These are phyloP conservation scores for Sequoia sempervirens DNA, from an alignment of 75 land plant species.

Conservation along the genomic window DNA sequence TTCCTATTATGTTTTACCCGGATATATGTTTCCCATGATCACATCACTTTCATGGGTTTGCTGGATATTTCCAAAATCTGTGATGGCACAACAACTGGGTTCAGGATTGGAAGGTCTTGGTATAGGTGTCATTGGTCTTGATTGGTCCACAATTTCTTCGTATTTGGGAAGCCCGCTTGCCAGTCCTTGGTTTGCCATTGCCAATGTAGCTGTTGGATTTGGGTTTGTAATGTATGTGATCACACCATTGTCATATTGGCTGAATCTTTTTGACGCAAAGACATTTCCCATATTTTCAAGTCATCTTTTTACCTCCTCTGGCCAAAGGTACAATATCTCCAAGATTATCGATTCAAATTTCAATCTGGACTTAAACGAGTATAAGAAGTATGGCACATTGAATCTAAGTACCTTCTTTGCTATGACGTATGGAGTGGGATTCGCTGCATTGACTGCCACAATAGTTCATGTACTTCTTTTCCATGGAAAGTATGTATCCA, in stretches of 20 bases:
- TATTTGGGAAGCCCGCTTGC: conserved; percentile 67
- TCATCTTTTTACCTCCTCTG: conserved; percentile 24
- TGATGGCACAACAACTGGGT: conserved; percentile 55
- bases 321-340: conserved; percentile 27
- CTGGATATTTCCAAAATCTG: conserved; percentile 40
- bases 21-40: conserved; percentile 46
- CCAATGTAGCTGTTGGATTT: conserved; percentile 44
- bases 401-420: conserved; percentile 54
- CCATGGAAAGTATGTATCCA: conserved; percentile 40
- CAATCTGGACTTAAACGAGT: conserved; percentile 30
- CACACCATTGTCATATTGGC: conserved; percentile 41
- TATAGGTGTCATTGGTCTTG: conserved; percentile 37
- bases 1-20: conserved; percentile 51
- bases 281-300: conserved; percentile 49
- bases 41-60: conserved; percentile 58
- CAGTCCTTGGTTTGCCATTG: conserved; percentile 54
- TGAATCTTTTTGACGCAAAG: conserved; percentile 44
- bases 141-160: conserved; percentile 50
- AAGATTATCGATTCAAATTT: conserved; percentile 30
- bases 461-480: conserved; percentile 43
- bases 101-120: conserved; percentile 55
- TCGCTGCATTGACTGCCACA: conserved; percentile 51
- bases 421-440: conserved; percentile 53
- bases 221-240: conserved; percentile 42
- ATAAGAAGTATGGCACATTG: conserved; percentile 27